Base-by-base conservation (phyloP, 2,329 filamentous ascomycete species). In the Cytospora paraplurivora region DNA sequence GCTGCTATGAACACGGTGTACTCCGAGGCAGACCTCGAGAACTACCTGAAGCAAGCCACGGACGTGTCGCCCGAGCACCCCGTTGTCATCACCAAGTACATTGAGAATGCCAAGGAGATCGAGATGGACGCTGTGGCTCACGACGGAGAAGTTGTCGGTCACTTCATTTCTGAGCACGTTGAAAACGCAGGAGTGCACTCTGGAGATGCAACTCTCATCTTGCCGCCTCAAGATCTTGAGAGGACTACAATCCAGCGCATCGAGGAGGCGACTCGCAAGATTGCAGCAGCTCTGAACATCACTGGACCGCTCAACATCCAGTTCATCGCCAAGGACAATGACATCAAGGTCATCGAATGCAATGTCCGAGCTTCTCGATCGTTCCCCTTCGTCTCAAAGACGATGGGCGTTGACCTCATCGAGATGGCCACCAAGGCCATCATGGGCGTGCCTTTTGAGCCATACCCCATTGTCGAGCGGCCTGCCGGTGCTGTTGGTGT, bases 1-100 rank as follows among this genome's bases (percentile, higher is more conserved):
- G 95, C 95, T 55, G 95, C 95, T 19, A 99, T 99, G 95, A 99
- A 98, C 82, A 98, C 95, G 0, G 95, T 98, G 41, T 98, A 98
- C 81, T 97, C 94, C 0, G 88, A 96, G 79, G 90, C 94, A 74
- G 95, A 98, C 74, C 81, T 99, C 64, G 91, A 92, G 71, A 89
- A 84, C 72, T 98, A 96, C 77, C 83, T 99, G 52, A 86, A 91
- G 68, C 94, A 98, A 78, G 95, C 95, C 60, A 91, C 86, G 7
- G 93, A 96, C 68, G 95, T 99, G 54, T 98, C 95, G 7, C 88
- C 91, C 67, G 94, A 98, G 67, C 92, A 98, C 76, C 95, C 95
- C 0, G 95, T 99, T 12, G 95, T 99, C 66, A 98, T 99, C 73
- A 98, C 94, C 66, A 99, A 99, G 81, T 99, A 98, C 79, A 98